Base-by-base conservation (phyloP, 306 rosid species). In the Neltuma alba region DNA sequence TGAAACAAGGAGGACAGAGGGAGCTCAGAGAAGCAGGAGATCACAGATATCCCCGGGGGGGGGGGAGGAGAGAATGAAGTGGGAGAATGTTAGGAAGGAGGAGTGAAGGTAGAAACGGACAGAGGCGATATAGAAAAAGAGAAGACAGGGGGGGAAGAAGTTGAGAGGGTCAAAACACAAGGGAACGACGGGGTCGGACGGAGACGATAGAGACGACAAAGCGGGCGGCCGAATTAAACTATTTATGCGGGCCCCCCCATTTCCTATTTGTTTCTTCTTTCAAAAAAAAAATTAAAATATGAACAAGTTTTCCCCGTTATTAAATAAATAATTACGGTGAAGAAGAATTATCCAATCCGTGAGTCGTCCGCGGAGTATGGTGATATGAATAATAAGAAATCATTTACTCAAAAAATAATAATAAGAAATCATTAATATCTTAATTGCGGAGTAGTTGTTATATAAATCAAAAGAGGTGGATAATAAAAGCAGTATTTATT, bases 141-240 rank as follows among this genome's bases (percentile, higher is more conserved):
- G 20, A 44, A 54, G 74, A 20, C 30, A 57, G 61, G 37, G 63
- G 71, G 77, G 81, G 73, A 15, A 37, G 68, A 23, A 68, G 9
- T 84, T 33, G 76, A 23, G 86, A 72, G 86, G 72, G 90, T 77
- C 91, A 88, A 87, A 87, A 86, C 76, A 76, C 79, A 83, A 84
- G 67, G 81, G 78, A 84, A 79, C 89, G 88, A 79, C 85, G 94
- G 84, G 74, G 94, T 81, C 72, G 96, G 79, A 90, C 92, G 93
- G 88, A 86, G 92, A 84, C 94, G 89, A 88, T 67, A 76, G 92
- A 91, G 90, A 91, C 94, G 99, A 95, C 98, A 91, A 91, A 91
- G 86, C 90, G 70, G 88, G 92, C 96, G 92, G 96, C 92, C 88
- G 89, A 86, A 83, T 88, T 86, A 72, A 84, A 90, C 97, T 88